Evolutionary conservation across 2,329 filamentous ascomycete species (phyloP).

Genomic region (Paecilomyces dactylethromorphus): DNA sequence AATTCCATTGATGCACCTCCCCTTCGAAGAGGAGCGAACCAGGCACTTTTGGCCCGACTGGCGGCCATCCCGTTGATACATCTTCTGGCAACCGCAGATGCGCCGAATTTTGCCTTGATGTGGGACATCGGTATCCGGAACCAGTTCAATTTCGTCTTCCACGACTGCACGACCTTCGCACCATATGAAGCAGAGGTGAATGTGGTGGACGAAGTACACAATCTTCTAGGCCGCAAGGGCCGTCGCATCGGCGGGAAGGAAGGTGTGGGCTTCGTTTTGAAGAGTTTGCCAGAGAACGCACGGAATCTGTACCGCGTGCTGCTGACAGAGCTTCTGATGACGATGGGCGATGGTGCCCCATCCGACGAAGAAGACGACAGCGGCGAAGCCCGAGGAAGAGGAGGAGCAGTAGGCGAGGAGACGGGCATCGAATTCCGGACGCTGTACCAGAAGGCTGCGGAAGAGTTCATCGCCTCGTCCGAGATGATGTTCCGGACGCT

Average conservation of each 20-base stretch:
- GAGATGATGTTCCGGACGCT: slow-evolving; percentile 93
- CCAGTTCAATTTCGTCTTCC: slow-evolving; percentile 79
- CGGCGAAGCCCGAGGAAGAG: slow-evolving; percentile 19
- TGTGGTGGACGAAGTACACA: slow-evolving; percentile 83
- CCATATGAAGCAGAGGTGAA: slow-evolving; percentile 69
- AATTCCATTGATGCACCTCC: slow-evolving; percentile 80
- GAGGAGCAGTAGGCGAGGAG: slow-evolving; percentile 23
- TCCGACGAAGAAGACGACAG: slow-evolving; percentile 46
- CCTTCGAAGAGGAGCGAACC: slow-evolving; percentile 64
- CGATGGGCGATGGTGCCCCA: slow-evolving; percentile 48
- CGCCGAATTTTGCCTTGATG: slow-evolving; percentile 76
- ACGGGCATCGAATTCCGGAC: slow-evolving; percentile 81
- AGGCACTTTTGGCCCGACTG: slow-evolving; percentile 68
- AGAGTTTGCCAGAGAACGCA: slow-evolving; percentile 86
- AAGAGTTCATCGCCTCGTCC: slow-evolving; percentile 94
- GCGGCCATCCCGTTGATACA: slow-evolving; percentile 66
- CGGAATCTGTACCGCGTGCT: slow-evolving; percentile 79
- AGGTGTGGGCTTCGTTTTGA: slow-evolving; percentile 84
- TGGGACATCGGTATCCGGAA: slow-evolving; percentile 86
- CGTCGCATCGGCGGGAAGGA: slow-evolving; percentile 80
- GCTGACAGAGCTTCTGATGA: slow-evolving; percentile 73
- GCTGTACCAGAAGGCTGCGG: slow-evolving; percentile 89
- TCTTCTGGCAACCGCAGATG: slow-evolving; percentile 76
- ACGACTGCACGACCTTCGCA: slow-evolving; percentile 87
- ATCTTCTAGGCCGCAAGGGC: slow-evolving; percentile 73